A percentile compares a stretch with the other conserved stretches of the same genome.
These are phyloP conservation scores for Candida caryicola DNA, from an alignment of 805 yeast genomes.

Conservation along the genomic window DNA sequence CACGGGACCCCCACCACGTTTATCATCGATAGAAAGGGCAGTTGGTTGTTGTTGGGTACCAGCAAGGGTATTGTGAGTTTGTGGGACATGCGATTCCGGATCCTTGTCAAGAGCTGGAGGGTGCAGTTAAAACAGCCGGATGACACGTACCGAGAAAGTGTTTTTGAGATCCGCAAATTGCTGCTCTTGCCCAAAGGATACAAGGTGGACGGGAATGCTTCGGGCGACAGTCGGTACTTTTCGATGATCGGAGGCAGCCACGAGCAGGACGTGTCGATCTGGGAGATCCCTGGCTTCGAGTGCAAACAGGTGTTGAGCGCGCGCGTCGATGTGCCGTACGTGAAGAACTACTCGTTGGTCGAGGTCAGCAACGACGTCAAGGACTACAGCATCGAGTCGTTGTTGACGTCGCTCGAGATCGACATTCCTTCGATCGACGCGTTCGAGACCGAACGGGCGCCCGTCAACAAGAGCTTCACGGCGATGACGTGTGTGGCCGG, in stretches of 20 bases:
- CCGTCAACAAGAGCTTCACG: slow-evolving; percentile 12
- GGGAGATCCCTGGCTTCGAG: slow-evolving; percentile 69
- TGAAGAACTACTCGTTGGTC: slow-evolving; percentile 22
- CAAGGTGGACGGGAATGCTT: slow-evolving; percentile 30
- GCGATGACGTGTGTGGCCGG: slow-evolving; percentile 7
- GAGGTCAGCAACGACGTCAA: slow-evolving; percentile 19
- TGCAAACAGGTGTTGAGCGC: slow-evolving; percentile 43
- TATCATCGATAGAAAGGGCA: slow-evolving; percentile 47
- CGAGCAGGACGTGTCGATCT: slow-evolving; percentile 57
- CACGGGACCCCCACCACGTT: slow-evolving; percentile 69
- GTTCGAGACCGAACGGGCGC: slow-evolving; percentile 4
- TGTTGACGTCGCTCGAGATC: slow-evolving; percentile 17
- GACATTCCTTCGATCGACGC: slow-evolving; percentile 14
- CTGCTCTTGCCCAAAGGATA: slow-evolving; percentile 40
- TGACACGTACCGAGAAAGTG: slow-evolving; percentile 12
- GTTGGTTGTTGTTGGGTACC: slow-evolving; percentile 77
- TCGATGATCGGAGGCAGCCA: slow-evolving; percentile 68
- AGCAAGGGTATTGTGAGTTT: slow-evolving; percentile 67
- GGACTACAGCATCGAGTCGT: slow-evolving; percentile 13
- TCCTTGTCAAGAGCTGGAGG: slow-evolving; percentile 60
- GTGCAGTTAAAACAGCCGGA: slow-evolving; percentile 24
- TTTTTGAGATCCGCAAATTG: slow-evolving; percentile 41
- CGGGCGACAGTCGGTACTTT: slow-evolving; percentile 16
- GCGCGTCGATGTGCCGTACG: slow-evolving; percentile 15
- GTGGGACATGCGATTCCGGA: slow-evolving; percentile 76